Conservation (phyloP, 116 monocot species). For the Zostera marina region DNA sequence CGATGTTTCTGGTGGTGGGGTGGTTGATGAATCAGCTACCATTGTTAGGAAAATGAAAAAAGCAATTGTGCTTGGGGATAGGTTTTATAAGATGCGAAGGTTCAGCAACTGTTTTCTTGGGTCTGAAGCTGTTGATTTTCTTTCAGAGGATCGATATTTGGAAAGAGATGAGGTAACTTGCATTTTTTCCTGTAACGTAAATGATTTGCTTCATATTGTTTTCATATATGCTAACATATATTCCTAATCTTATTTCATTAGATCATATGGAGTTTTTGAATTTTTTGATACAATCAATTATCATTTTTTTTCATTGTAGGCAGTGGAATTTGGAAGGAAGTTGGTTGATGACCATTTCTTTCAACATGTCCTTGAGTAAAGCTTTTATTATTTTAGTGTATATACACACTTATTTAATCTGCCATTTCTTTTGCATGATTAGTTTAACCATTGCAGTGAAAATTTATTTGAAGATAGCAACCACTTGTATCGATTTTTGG, state of each 20-base stretch:
- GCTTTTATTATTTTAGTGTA: not conserved
- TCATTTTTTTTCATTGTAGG: conserved; percentile 16
- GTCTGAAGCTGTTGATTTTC: conserved; percentile 82
- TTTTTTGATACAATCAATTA: no score
- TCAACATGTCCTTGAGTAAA: conserved; percentile 75
- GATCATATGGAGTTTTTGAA: no score
- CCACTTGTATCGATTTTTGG: conserved; percentile 78
- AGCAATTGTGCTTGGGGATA: conserved; percentile 40
- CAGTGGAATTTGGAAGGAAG: conserved; percentile 81
- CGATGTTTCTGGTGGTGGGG: conserved; percentile 63
- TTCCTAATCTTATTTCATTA: no score
- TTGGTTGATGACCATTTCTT: conserved; percentile 57
- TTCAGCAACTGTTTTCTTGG: conserved; percentile 87
- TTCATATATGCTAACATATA: not conserved
- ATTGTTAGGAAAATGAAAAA: conserved; percentile 77
- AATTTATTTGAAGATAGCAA: conserved; percentile 88
- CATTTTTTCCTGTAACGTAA: not conserved
- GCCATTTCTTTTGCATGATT: not conserved
- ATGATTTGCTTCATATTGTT: not conserved
- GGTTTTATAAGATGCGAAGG: conserved; percentile 73
- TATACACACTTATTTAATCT: not conserved
- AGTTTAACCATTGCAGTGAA: conserved; percentile 38
- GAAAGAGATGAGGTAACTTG: conserved; percentile 80
- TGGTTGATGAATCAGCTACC: conserved; percentile 67
- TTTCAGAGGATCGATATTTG: conserved; percentile 73